Evolutionary conservation across 2,329 filamentous ascomycete species (phyloP).

Genomic region (Graphium sp.): DNA sequence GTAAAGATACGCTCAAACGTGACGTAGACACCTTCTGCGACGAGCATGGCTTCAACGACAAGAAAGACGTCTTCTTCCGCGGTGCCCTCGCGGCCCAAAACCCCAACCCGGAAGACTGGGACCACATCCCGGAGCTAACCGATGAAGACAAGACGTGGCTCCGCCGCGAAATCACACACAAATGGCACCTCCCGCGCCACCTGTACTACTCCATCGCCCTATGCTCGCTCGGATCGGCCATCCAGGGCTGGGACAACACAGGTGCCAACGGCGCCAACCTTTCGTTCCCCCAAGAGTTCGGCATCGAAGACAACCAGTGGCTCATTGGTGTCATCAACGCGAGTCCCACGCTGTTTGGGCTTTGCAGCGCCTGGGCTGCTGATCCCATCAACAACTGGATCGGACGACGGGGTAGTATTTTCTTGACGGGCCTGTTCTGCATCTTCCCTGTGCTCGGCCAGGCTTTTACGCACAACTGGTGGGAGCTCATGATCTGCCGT

Average conservation of each 20-base stretch:
- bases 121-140: slow-evolving; percentile 9
- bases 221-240: slow-evolving; percentile 13
- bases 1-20: slow-evolving; percentile 11
- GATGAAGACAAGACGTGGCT: slow-evolving; percentile 10
- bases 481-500: slow-evolving; percentile 34
- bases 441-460: slow-evolving; percentile 36
- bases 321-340: slow-evolving; percentile 41
- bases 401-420: slow-evolving; percentile 22
- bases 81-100: slow-evolving; percentile 13
- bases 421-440: slow-evolving; percentile 36
- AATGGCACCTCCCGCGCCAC: slow-evolving; percentile 11
- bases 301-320: slow-evolving; percentile 22
- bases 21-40: slow-evolving; percentile 20
- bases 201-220: slow-evolving; percentile 13
- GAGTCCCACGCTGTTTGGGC: slow-evolving; percentile 8
- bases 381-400: slow-evolving; percentile 18
- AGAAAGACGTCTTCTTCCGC: slow-evolving; percentile 12
- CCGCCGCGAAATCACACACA: slow-evolving; percentile 10
- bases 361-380: slow-evolving; percentile 11
- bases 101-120: slow-evolving; percentile 7
- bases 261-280: slow-evolving; percentile 21
- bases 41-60: slow-evolving; percentile 14
- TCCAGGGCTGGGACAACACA: slow-evolving; percentile 27
- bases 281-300: slow-evolving; percentile 17
- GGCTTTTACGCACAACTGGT: slow-evolving; percentile 33